A percentile compares a stretch with the other conserved stretches of the same genome.
These are phyloP conservation scores for Thermothelomyces thermophilus DNA, from an alignment of 2,329 filamentous ascomycete species.

Conservation along the genomic window DNA sequence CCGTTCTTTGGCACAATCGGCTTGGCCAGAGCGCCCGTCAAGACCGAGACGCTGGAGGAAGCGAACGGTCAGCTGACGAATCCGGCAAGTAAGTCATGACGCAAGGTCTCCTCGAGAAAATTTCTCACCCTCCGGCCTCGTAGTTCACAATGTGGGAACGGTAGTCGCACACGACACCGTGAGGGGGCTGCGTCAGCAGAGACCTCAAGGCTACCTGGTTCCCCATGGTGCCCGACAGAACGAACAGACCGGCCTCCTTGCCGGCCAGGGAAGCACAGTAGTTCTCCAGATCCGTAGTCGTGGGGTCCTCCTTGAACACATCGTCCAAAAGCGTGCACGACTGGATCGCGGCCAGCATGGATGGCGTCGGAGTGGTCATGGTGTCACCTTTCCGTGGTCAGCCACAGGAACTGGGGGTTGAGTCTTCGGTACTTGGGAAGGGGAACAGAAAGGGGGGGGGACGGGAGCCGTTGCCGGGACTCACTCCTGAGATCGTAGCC, in stretches of 20 bases:
- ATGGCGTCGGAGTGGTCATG: constrained; percentile 65
- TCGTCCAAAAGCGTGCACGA: constrained; percentile 74
- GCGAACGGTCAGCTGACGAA: constrained; percentile 7
- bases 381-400: constrained; percentile 39
- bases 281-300: constrained; percentile 67
- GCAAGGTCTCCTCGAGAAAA: background rate
- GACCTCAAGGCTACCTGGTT: constrained; percentile 80
- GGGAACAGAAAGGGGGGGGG: too few relatives aligned
- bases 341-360: constrained; percentile 76
- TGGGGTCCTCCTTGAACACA: constrained; percentile 73
- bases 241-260: constrained; percentile 72
- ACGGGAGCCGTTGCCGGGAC: constrained; percentile 12
- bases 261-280: constrained; percentile 66
- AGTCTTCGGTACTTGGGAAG: too few relatives aligned
- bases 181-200: constrained; percentile 71
- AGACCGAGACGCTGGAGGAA: constrained; percentile 54
- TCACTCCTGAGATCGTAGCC: constrained; percentile 31
- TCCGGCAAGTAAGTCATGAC: background rate
- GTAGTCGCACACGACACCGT: constrained; percentile 72
- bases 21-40: constrained; percentile 65
- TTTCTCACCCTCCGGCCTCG: constrained; percentile 52
- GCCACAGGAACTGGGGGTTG: background rate
- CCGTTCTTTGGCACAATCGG: constrained; percentile 64
- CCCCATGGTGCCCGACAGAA: constrained; percentile 88
- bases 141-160: constrained; percentile 69